These are phyloP conservation scores for Pyrenula massariospora DNA, from an alignment of 495 filamentous ascomycete genomes.

Conservation along the genomic window DNA sequence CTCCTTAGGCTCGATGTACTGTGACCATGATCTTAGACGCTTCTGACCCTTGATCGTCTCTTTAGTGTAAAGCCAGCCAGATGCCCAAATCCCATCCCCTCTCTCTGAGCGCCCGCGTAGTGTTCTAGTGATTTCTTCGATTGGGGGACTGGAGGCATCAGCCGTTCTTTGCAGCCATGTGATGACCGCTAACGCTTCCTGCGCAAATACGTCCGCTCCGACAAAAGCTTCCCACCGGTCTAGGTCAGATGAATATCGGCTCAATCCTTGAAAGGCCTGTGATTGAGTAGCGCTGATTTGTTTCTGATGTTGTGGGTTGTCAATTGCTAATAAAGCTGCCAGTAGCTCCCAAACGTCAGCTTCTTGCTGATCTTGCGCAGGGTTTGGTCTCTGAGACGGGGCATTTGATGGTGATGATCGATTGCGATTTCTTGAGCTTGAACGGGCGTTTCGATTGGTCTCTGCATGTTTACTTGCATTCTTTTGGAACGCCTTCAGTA, in stretches of 20 bases:
- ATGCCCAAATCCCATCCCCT: conserved; percentile 56
- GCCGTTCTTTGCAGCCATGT: conserved; percentile 75
- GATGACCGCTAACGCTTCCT: conserved; percentile 62
- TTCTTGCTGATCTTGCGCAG: conserved; percentile 45
- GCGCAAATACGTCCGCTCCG: conserved; percentile 52
- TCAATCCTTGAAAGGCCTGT: conserved; percentile 29
- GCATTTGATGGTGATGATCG: background rate
- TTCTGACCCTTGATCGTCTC: conserved; percentile 84
- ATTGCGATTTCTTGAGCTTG: background rate
- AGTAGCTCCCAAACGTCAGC: conserved; percentile 85
- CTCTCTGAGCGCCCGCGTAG: conserved; percentile 50
- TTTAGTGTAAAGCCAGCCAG: conserved; percentile 87
- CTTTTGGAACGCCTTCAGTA: background rate
- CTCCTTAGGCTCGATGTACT: conserved; percentile 46
- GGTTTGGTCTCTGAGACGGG: background rate
- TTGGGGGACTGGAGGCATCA: conserved; percentile 45
- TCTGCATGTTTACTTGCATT: background rate
- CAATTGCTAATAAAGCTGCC: conserved; percentile 45
- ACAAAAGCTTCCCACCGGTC: conserved; percentile 56
- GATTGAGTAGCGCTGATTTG: conserved; percentile 24
- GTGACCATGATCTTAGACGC: conserved; percentile 53
- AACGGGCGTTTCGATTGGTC: background rate
- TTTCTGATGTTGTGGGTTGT: conserved; percentile 25
- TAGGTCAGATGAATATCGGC: conserved; percentile 48
- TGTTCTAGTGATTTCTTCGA: conserved; percentile 64